Evolutionary conservation across 2,329 filamentous ascomycete species (phyloP).

Genomic region (Dothideomycetes sp.): DNA sequence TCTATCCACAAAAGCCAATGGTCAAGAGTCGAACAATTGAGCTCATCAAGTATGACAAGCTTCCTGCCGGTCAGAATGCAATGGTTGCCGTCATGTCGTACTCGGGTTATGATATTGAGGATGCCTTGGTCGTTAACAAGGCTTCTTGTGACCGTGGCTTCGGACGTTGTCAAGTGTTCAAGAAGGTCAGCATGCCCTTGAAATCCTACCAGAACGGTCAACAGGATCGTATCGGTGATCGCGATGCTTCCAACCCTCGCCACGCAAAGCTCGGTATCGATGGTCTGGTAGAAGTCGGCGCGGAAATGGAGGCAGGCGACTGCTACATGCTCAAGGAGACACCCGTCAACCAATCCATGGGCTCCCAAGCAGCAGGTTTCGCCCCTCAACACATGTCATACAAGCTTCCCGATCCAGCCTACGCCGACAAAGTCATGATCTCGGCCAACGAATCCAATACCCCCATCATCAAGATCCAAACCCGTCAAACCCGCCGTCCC

Average conservation of each 20-base stretch:
- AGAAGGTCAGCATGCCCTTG: constrained; percentile 79
- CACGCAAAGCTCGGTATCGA: constrained; percentile 73
- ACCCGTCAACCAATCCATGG: constrained; percentile 66
- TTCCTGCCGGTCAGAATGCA: constrained; percentile 92
- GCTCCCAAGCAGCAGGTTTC: constrained; percentile 38
- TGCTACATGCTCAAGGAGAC: constrained; percentile 85
- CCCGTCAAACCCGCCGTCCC: constrained; percentile 86
- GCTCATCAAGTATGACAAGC: constrained; percentile 91
- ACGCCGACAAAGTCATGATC: constrained; percentile 94
- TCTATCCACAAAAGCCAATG: constrained; percentile 96
- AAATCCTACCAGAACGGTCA: constrained; percentile 80
- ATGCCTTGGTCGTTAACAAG: constrained; percentile 93
- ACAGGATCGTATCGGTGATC: constrained; percentile 53
- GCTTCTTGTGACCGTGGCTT: constrained; percentile 91
- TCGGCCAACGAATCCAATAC: constrained; percentile 81
- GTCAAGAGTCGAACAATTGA: constrained; percentile 96
- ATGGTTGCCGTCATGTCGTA: constrained; percentile 99
- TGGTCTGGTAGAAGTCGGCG: constrained; percentile 79
- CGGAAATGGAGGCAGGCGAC: constrained; percentile 67
- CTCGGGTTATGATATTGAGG: constrained; percentile 98
- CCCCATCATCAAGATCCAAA: constrained; percentile 85
- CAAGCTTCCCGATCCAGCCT: constrained; percentile 70
- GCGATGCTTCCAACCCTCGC: constrained; percentile 39
- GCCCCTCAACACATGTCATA: constrained; percentile 17
- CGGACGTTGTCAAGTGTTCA: constrained; percentile 94